Evolutionary conservation across 208 protist species (phyloP), one percentile per base, ranked within the genome.

Genomic region (Trypanosoma lewisi): DNA sequence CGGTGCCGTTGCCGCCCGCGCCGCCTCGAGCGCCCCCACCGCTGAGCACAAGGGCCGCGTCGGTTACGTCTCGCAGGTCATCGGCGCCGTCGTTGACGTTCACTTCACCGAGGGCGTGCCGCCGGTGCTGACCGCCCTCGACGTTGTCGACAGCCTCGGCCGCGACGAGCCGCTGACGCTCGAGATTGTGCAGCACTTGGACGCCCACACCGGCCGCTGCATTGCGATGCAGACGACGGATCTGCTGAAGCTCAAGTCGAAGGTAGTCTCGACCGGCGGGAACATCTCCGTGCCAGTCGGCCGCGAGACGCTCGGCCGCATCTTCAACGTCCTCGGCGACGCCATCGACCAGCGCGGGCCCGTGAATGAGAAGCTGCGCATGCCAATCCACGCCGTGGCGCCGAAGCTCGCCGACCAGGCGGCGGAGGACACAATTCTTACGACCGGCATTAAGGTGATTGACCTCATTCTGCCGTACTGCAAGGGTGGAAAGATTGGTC

Each of bases 291-390:
- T 99, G 28, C 98, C 98, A 42, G 98, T 99, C 19, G 98, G 98
- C 61, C 65, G 81, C 42, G 85, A 85, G 47, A 98, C 93, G 25
- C 95, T 99, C 12, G 98, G 98, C 52, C 93, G 98, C 58, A 99
- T 99, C 75, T 98, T 99, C 75, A 99, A 99, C 88, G 98, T 99
- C 45, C 98, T 99, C 63, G 98, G 98, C 64, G 96, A 98, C 49
- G 96, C 98, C 59, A 98, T 99, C 76, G 98, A 99, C 78, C 96
- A 98, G 83, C 89, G 96, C 56, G 97, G 98, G 51, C 95, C 95
- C 41, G 96, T 99, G 68, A 78, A 87, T 21, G 61, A 97, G 53
- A 92, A 93, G 54, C 80, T 81, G 64, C 77, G 53, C 45, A 77
- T 85, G 56, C 94, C 97, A 42, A 99, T 99, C 74, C 97, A 99